Evolutionary conservation across 371 early-diverging fungal species (phyloP).

Genomic region (Catenaria anguillulae): DNA sequence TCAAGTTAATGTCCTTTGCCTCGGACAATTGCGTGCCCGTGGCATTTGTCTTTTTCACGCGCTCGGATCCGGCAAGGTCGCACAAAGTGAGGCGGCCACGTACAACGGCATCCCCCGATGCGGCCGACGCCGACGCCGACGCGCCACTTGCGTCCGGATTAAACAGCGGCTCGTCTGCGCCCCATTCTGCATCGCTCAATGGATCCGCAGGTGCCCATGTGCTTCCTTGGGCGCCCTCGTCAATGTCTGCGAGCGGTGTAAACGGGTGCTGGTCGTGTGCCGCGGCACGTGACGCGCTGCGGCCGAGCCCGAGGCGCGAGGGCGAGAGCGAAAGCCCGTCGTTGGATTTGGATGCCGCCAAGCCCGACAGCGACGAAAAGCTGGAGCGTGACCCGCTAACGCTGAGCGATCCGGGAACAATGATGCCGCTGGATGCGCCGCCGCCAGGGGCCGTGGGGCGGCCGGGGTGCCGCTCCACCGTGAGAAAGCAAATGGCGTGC

Average conservation of each 20-base stretch:
- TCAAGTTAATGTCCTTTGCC: conserved; percentile 5
- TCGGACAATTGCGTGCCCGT: not conserved
- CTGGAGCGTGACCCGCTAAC: not conserved
- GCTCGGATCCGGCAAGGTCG: conserved; percentile 7
- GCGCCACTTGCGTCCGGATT: not conserved
- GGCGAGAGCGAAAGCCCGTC: not conserved
- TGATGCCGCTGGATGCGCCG: not conserved
- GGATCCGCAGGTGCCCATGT: too few relatives aligned
- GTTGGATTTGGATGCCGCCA: too few relatives aligned
- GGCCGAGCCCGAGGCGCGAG: not conserved
- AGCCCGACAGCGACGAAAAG: not conserved
- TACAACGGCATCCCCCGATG: not conserved
- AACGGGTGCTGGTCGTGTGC: too few relatives aligned
- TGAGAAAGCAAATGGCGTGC: not conserved
- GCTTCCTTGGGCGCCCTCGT: too few relatives aligned
- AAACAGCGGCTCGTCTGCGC: not conserved
- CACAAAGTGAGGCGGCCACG: conserved; percentile 1
- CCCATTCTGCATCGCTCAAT: not conserved
- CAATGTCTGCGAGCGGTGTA: too few relatives aligned
- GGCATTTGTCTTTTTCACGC: not conserved
- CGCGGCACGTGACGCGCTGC: too few relatives aligned
- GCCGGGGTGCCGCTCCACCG: not conserved
- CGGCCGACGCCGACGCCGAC: not conserved
- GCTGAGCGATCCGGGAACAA: not conserved
- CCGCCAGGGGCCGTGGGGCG: not conserved